These are phyloP conservation scores for Rubus parviflorus DNA, from an alignment of 306 rosid species.

Conservation along the genomic window DNA sequence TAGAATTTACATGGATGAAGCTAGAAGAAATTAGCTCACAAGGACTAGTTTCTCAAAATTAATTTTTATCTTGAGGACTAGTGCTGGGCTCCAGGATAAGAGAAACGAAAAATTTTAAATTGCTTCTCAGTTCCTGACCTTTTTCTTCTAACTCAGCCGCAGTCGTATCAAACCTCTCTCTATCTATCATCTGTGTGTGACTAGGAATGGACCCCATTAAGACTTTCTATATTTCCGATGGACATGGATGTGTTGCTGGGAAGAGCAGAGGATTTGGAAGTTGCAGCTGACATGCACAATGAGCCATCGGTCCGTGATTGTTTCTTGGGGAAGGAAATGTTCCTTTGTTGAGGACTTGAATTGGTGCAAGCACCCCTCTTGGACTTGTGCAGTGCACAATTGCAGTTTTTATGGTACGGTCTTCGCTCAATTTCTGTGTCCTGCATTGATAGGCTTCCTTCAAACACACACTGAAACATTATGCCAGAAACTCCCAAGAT, in stretches of 20 bases:
- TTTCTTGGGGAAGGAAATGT: slow-evolving; percentile 38
- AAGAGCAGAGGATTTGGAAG: not conserved
- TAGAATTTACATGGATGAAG: not conserved
- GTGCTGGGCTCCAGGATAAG: not conserved
- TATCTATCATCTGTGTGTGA: not conserved
- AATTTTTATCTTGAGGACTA: not conserved
- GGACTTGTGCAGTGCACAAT: slow-evolving; percentile 29
- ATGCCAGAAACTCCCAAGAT: slow-evolving; percentile 37
- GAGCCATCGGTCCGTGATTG: not conserved
- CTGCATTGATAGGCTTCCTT: slow-evolving; percentile 51
- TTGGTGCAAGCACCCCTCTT: not conserved
- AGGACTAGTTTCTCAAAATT: not conserved
- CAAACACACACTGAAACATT: slow-evolving; percentile 47
- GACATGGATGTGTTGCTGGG: not conserved
- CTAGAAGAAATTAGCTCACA: not conserved
- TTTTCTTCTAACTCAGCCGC: not conserved
- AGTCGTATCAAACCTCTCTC: not conserved
- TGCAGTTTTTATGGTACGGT: slow-evolving; percentile 57
- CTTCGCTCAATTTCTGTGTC: slow-evolving; percentile 54
- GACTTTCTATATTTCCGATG: not conserved
- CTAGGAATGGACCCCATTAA: not conserved
- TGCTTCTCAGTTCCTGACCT: slow-evolving; percentile 8
- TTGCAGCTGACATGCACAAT: not conserved
- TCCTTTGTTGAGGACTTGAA: not conserved
- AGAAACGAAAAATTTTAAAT: not conserved